Base-by-base conservation (phyloP, 2,329 filamentous ascomycete genomes). In the Neospermospora avenae region DNA sequence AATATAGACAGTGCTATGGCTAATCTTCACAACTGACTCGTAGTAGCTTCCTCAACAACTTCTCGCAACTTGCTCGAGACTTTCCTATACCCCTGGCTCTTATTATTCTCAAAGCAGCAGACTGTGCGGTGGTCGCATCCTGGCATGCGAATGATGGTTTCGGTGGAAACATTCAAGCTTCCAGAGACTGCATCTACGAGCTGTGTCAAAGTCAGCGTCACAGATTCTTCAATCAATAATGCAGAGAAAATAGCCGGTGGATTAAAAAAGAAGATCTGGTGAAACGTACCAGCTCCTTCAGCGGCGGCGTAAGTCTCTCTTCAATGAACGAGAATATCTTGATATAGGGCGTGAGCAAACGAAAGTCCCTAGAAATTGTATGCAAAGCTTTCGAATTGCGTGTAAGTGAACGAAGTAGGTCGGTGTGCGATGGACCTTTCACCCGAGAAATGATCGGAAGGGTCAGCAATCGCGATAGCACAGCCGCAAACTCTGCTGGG, bases 291-390 rank as follows among this genome's bases (percentile, higher is more conserved):
- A 28, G 16, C 11, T 28, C 18, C 3, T 51, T 55, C 24, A 58
- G 34, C 5, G 51, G 52, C 18, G 52, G 55, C 8, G 42, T 61
- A 25, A 11, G 37, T 3, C 46, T 34, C 39, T 59, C 28, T 42
- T 68, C 67, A 24, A 58, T 56, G 42, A 65, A 68, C 1, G 64
- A 60, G 25, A 44, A 59, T 41, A 67, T 64, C n/a, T 60, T 59
- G 8, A 66, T n/a, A 20, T 48, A 20, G 3, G 42, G 45, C 2
- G 48, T 44, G n/a, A 59, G 58, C 25, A 65, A 22, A n/a, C 61
- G 53, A 46, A 70, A 69, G n/a, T 63, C 49, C n/a, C 34, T 52
- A 0, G 65, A 61, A 4, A 63, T 65, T 0, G 60, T 46, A 4
- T 28, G 39, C n/a, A 69, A 41, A 0, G 22, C 8, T 7, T 28